These are phyloP conservation scores for Venturia effusa DNA, from an alignment of 2,329 filamentous ascomycete species.

Conservation along the genomic window DNA sequence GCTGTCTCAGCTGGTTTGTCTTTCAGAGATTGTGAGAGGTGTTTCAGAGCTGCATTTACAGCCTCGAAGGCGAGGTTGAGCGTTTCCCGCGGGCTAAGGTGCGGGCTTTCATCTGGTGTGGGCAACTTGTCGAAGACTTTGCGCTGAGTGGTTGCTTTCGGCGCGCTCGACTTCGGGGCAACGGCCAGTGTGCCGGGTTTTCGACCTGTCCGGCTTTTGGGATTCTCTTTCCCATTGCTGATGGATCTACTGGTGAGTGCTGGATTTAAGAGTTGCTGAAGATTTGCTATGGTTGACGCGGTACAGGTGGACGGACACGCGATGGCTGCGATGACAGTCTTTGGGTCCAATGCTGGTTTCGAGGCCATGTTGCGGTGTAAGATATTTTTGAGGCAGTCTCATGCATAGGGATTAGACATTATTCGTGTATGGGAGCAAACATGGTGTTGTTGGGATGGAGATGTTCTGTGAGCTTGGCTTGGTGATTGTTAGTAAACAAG, in stretches of 20 bases:
- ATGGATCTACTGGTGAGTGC: background rate
- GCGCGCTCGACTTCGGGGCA: background rate
- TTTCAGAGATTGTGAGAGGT: constrained; percentile 56
- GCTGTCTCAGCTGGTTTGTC: constrained; percentile 11
- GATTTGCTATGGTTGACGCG: background rate
- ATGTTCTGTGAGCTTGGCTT: background rate
- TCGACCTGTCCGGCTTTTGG: background rate
- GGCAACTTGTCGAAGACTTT: background rate
- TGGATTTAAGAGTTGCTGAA: background rate
- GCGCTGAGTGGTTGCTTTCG: background rate
- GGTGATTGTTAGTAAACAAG: background rate
- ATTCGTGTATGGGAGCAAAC: background rate
- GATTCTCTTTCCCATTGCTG: background rate
- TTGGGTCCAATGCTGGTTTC: background rate
- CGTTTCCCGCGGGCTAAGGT: constrained; percentile 42
- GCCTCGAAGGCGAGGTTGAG: constrained; percentile 61
- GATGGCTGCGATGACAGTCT: background rate
- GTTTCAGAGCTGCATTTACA: constrained; percentile 59
- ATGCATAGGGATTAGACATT: constrained; percentile 1
- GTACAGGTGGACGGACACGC: background rate
- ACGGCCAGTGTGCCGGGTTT: background rate
- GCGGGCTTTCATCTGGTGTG: background rate
- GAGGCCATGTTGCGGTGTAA: background rate
- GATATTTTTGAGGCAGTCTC: background rate
- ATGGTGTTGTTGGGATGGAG: background rate